A percentile compares a stretch with the other conserved stretches of the same genome.
Conservation (phyloP, 306 rosid species). For the Casuarina equisetifolia region DNA sequence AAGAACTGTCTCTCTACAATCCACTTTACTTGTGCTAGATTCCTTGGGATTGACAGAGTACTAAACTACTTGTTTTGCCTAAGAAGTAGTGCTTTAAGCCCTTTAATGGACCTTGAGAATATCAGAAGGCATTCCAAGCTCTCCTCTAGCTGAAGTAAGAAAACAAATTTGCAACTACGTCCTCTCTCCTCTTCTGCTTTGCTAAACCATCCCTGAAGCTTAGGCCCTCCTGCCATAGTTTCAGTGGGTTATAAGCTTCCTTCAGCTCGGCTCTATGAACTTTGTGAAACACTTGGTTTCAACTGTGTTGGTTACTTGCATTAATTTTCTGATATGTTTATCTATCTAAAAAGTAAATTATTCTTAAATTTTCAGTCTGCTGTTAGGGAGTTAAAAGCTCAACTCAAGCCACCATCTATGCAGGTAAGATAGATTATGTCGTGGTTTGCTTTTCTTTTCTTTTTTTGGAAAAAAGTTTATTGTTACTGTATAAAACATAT, state of each 20-base stretch:
- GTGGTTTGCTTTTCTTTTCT: constrained; percentile 7
- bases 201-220: constrained; percentile 2
- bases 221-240: not conserved
- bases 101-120: not conserved
- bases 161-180: constrained; percentile 16
- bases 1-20: not conserved
- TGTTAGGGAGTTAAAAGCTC: constrained; percentile 80
- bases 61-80: not conserved
- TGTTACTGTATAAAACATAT: not conserved
- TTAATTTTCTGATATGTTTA: not conserved
- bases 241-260: no score
- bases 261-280: not conserved
- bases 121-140: no score
- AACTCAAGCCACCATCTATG: constrained; percentile 91
- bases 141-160: not conserved
- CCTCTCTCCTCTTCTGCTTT: constrained; percentile 17
- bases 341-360: constrained; percentile 14
- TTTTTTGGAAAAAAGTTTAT: not conserved
- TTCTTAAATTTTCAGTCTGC: constrained; percentile 64
- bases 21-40: not conserved
- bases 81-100: not conserved
- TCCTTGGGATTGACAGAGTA: not conserved
- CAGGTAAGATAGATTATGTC: constrained; percentile 53
- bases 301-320: constrained; percentile 8
- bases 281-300: constrained; percentile 12